Evolutionary conservation across 164 flowering plant species (phyloP), one percentile per base, ranked within the genome.

Genomic region (Aristolochia californica): DNA sequence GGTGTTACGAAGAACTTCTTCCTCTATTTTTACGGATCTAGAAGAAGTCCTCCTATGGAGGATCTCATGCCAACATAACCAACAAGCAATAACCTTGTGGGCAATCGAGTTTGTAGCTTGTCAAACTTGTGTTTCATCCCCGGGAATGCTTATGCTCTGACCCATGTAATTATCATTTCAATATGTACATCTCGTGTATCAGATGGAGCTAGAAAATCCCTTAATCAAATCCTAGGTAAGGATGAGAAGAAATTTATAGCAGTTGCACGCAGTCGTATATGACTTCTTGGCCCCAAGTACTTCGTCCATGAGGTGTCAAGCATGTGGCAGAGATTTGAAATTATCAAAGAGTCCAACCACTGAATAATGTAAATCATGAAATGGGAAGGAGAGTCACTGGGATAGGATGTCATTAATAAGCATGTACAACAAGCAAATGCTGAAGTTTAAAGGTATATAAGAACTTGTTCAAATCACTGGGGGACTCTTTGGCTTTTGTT

Each of bases 201-300:
- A 70, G 78, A 85, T 34, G 93, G 87, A 60, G 93, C 87, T 48
- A 88, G 80, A 16, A 59, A 21, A 88, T 66, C 63, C 75, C 85
- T 45, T 68, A 45, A 67, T 72, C 76, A 73, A 78, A 73, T 18
- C 83, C 88, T 53, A 85, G 77, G 75, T 73, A 65, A 56, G 87
- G 61, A 71, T 88, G 81, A 13, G 90, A 75, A 50, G 80, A 85
- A 64, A 59, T 51, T 0, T 78, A 81, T 56, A 91, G 68, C 91
- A 96, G 86, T 55, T 91, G 90, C 52, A 71, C 84, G 93, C 98
- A 91, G 45, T 73, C 80, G 71, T 86, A 91, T 61, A 88, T 55
- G 56, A 81, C 76, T 56, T 81, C 86, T 48, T 79, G n/a, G 83
- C 18, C 79, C 81, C 21, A 66, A 69, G 61, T 79, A 83, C 15